phyloP scores from a whole-genome alignment of 495 filamentous ascomycete species.

The Penicillium odoratum region DNA sequence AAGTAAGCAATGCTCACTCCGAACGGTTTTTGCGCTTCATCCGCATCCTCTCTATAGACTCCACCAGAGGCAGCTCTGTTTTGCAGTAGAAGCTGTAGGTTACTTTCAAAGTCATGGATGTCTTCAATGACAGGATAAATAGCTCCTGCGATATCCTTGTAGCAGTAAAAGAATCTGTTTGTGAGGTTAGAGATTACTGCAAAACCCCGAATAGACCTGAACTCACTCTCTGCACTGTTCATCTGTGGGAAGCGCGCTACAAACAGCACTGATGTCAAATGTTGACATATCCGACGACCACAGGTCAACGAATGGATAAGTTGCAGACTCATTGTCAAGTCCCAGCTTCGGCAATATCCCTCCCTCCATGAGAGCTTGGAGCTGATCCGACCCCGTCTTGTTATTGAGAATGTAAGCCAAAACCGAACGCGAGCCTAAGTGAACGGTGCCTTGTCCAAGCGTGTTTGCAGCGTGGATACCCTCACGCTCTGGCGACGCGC shows the following conservation, averaged over 20 bases:
- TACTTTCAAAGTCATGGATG: conserved; percentile 66
- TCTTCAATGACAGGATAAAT: conserved; percentile 81
- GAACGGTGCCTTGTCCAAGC: conserved; percentile 54
- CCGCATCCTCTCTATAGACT: conserved; percentile 37
- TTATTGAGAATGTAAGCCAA: conserved; percentile 63
- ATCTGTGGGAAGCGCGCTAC: conserved; percentile 67
- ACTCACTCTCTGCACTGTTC: conserved; percentile 65
- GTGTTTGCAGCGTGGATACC: conserved; percentile 56
- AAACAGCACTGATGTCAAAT: conserved; percentile 66
- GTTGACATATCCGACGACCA: conserved; percentile 68
- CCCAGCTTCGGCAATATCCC: conserved; percentile 80
- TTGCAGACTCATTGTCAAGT: conserved; percentile 76
- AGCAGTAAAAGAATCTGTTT: conserved; percentile 67
- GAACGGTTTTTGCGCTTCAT: conserved; percentile 46
- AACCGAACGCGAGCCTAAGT: conserved; percentile 59
- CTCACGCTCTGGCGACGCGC: conserved; percentile 48
- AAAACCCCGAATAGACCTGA: neutral
- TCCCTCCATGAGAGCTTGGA: conserved; percentile 66
- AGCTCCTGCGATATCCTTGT: conserved; percentile 78
- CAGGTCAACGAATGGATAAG: conserved; percentile 72
- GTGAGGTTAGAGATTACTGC: neutral
- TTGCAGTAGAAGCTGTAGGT: conserved; percentile 65
- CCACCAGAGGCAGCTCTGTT: conserved; percentile 55
- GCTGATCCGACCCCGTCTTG: conserved; percentile 63
- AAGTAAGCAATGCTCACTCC: conserved; percentile 64